Percentiles rank a stretch among this genome's conserved stretches.
phyloP scores from a whole-genome alignment of 768 basidiomycete genomes.

The Goffeauzyma gilvescens region DNA sequence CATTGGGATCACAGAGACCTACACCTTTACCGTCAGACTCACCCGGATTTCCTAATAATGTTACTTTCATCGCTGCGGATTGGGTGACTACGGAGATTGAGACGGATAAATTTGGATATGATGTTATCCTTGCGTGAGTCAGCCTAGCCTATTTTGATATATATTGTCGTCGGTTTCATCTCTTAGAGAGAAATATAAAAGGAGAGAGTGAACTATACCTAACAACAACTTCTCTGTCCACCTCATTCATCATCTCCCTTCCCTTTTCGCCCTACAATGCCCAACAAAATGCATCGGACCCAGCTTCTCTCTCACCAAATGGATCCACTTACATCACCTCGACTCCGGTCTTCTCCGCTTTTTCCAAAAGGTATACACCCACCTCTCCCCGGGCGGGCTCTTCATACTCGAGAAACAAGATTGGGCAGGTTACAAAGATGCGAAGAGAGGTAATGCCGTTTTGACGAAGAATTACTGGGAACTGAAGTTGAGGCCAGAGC shows the following conservation, averaged over 20 bases:
- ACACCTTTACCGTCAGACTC: background rate
- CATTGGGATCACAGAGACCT: background rate
- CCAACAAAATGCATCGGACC: background rate
- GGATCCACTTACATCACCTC: slow-evolving; percentile 19
- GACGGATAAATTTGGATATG: slow-evolving; percentile 12
- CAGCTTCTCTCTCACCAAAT: slow-evolving; percentile 18
- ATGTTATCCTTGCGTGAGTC: slow-evolving; percentile 16
- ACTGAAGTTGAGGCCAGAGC: slow-evolving; percentile 12
- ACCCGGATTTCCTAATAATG: slow-evolving; percentile 11
- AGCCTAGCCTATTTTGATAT: background rate
- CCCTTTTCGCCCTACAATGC: background rate
- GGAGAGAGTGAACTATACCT: no score
- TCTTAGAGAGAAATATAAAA: no score
- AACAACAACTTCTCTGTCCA: background rate
- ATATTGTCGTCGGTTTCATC: no score
- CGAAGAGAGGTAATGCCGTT: slow-evolving; percentile 9
- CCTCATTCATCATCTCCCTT: background rate
- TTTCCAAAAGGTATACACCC: slow-evolving; percentile 12
- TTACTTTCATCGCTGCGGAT: slow-evolving; percentile 13
- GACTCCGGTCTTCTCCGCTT: slow-evolving; percentile 16
- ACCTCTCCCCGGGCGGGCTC: slow-evolving; percentile 10
- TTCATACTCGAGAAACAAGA: slow-evolving; percentile 18
- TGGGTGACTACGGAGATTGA: slow-evolving; percentile 9
- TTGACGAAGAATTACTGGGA: slow-evolving; percentile 8
- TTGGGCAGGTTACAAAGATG: slow-evolving; percentile 16